Percentiles rank a stretch among this genome's conserved stretches.
Evolutionary conservation across 192 early-diverging fungal species (phyloP).

Genomic region (Geranomyces michiganensis): DNA sequence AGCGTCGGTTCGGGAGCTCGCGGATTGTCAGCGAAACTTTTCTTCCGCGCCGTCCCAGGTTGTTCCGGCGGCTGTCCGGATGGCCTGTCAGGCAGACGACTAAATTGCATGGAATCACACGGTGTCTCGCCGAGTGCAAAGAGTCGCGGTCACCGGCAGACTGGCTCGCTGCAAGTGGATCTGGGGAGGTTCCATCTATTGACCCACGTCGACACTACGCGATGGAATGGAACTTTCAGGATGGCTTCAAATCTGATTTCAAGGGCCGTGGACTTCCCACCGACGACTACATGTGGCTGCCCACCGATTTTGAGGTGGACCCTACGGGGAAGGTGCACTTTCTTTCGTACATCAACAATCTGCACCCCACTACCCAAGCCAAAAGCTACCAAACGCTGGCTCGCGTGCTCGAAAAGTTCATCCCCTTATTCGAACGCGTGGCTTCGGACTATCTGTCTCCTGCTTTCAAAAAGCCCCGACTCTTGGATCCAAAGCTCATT

Average conservation of each 20-base stretch:
- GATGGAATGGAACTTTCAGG: no score
- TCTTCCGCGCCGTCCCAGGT: conserved; percentile 36
- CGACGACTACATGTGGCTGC: conserved; percentile 26
- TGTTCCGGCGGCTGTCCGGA: conserved; percentile 31
- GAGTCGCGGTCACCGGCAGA: conserved; percentile 33
- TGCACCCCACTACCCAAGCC: conserved; percentile 55
- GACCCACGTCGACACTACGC: not conserved
- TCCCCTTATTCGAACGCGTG: conserved; percentile 65
- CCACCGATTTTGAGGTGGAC: conserved; percentile 61
- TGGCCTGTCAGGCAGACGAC: conserved; percentile 39
- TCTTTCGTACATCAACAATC: conserved; percentile 75
- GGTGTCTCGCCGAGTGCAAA: no score
- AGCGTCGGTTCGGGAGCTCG: conserved; percentile 50
- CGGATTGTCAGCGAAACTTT: conserved; percentile 30
- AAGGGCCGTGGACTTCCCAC: not conserved
- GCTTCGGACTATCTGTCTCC: not conserved
- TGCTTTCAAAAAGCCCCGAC: not conserved
- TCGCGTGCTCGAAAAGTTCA: conserved; percentile 52
- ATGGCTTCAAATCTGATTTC: not conserved
- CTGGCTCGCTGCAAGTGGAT: not conserved
- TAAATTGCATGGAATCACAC: no score
- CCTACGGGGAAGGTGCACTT: conserved; percentile 50
- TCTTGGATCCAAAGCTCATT: conserved; percentile 8
- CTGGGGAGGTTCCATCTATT: not conserved
- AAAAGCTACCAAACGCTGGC: conserved; percentile 57